Conservation (phyloP, 331 rosid genomes). For the Pyrus hybrid region DNA sequence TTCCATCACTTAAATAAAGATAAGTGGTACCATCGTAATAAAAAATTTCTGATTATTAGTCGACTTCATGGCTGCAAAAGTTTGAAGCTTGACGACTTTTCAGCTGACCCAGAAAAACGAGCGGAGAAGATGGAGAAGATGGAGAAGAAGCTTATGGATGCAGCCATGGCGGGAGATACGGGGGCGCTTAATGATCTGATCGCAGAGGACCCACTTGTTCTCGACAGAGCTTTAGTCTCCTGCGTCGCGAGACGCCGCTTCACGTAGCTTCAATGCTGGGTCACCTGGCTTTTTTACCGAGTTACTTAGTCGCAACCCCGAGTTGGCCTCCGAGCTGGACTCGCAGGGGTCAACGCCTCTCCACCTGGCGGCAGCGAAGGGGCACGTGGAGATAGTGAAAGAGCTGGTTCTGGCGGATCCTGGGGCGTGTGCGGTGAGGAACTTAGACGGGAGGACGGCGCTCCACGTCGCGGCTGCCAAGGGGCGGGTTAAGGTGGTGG, state of each 20-base stretch:
- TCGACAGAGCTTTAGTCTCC: slow-evolving; percentile 2
- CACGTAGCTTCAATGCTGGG: slow-evolving; percentile 14
- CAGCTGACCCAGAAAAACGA: background rate
- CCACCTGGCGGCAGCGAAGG: slow-evolving; percentile 12
- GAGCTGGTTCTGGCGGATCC: slow-evolving; percentile 1
- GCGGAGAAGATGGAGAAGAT: slow-evolving; percentile 7
- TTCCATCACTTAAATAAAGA: no score
- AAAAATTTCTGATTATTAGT: background rate
- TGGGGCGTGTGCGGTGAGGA: slow-evolving; percentile 5
- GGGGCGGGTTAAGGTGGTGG: slow-evolving; percentile 7
- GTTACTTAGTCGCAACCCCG: slow-evolving; percentile 11
- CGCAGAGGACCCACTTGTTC: slow-evolving; percentile 12
- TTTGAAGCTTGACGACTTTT: background rate
- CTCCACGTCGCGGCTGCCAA: slow-evolving; percentile 19
- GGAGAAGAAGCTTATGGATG: slow-evolving; percentile 20
- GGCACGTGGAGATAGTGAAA: background rate
- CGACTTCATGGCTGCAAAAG: background rate
- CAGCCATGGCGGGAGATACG: slow-evolving; percentile 9
- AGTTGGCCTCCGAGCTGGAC: slow-evolving; percentile 11
- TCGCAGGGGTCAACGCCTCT: slow-evolving; percentile 8
- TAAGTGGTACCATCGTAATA: no score
- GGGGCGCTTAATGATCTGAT: slow-evolving; percentile 6
- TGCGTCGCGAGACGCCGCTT: slow-evolving; percentile 12
- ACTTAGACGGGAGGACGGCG: slow-evolving; percentile 15
- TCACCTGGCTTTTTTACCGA: background rate